Percentiles rank a stretch among this genome's conserved stretches.
These are phyloP conservation scores for Saccharomyces hybrid DNA, from an alignment of 1,139 yeast species.

Conservation along the genomic window DNA sequence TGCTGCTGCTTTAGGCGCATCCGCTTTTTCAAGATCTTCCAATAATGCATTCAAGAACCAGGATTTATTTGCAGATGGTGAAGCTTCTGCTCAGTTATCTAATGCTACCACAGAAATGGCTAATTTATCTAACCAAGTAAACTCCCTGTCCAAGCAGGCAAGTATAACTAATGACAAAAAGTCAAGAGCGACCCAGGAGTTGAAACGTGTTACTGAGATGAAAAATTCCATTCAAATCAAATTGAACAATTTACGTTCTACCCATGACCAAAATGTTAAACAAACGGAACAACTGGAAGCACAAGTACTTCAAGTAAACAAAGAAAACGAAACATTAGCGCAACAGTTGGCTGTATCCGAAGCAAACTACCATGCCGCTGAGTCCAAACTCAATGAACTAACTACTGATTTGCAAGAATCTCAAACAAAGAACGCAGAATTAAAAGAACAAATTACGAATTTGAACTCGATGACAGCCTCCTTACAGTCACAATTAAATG, in stretches of 20 bases:
- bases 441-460: constrained; percentile 61
- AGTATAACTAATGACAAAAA: constrained; percentile 63
- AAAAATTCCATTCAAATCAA: constrained; percentile 69
- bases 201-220: constrained; percentile 51
- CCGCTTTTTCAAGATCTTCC: constrained; percentile 9
- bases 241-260: constrained; percentile 54
- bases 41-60: constrained; percentile 28
- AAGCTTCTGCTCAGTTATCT: constrained; percentile 59
- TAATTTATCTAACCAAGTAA: constrained; percentile 76
- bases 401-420: constrained; percentile 55
- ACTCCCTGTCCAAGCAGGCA: constrained; percentile 70
- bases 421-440: constrained; percentile 55
- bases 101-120: constrained; percentile 82
- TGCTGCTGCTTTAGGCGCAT: constrained; percentile 10
- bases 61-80: constrained; percentile 52
- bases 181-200: constrained; percentile 67
- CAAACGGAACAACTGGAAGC: constrained; percentile 67
- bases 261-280: constrained; percentile 72
- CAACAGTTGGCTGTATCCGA: constrained; percentile 75
- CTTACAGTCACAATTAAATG: constrained; percentile 48
- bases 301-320: constrained; percentile 49
- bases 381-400: constrained; percentile 56
- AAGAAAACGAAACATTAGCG: constrained; percentile 65
- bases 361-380: constrained; percentile 70
- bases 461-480: constrained; percentile 62